A percentile compares a stretch with the other conserved stretches of the same genome.
Conservation (phyloP, 1,139 yeast species). For the Scheffersomyces segobiensis region DNA sequence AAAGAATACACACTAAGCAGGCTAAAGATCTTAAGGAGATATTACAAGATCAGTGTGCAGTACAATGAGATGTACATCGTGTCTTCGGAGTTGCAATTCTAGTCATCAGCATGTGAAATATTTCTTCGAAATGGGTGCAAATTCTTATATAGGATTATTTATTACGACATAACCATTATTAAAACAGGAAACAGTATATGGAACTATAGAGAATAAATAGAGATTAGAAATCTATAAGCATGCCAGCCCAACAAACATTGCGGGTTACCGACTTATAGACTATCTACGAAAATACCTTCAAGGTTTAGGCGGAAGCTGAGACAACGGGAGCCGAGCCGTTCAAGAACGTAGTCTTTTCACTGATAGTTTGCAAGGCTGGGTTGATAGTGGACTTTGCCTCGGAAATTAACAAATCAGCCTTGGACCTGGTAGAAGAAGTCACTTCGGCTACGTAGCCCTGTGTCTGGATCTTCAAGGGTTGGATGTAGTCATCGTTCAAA, state of each 20-base stretch:
- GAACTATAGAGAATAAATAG: background rate
- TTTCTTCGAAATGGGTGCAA: background rate
- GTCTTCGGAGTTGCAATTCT: background rate
- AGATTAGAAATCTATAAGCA: background rate
- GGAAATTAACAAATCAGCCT: constrained; percentile 36
- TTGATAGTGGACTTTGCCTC: constrained; percentile 28
- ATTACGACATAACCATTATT: background rate
- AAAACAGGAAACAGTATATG: background rate
- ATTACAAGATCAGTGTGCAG: background rate
- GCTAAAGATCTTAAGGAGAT: background rate
- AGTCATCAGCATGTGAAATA: background rate
- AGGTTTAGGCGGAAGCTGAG: constrained; percentile 14
- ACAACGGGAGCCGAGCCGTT: constrained; percentile 15
- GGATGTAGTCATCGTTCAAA: constrained; percentile 38
- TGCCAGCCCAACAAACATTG: background rate
- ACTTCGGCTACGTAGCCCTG: constrained; percentile 40
- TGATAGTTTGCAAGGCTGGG: constrained; percentile 7
- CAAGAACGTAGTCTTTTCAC: constrained; percentile 13
- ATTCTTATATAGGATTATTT: too few relatives aligned
- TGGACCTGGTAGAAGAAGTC: constrained; percentile 33
- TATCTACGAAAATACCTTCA: background rate
- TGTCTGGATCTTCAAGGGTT: constrained; percentile 44
- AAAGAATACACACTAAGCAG: background rate
- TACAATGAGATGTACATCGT: background rate
- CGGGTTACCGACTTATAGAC: background rate